Base-by-base conservation (phyloP, 768 basidiomycete species). In the Trametes elegans region DNA sequence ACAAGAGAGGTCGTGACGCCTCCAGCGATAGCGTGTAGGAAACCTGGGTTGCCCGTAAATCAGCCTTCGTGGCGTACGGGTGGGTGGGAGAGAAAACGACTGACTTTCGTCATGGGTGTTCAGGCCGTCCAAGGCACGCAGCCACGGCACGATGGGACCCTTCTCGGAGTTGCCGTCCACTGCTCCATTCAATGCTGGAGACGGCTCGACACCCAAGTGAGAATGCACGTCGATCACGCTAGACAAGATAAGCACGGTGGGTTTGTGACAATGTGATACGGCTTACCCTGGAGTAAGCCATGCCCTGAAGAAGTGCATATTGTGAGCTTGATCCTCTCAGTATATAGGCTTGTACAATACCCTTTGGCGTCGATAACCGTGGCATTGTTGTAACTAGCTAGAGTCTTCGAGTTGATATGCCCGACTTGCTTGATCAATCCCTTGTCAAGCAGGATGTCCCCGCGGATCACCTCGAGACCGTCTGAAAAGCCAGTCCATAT, bases 1-100 rank as follows among this genome's bases (percentile, higher is more conserved):
- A 91, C 73, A 48, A 88, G 79, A 3, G 83, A 82, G 3, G 86
- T 87, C 0, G 90, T 90, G 5, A 90, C 81, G 0, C 80, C 90
- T 2, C 90, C 90, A 0, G 88, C 68, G 14, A 87, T 76, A 3
- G 80, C 71, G 3, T 83, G 72, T 16, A 74, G 68, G 62, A 83
- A 87, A 2, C 81, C 73, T 62, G 14, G 11, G 16, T n/a, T n/a
- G n/a, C n/a, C n/a, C n/a, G n/a, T n/a, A n/a, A n/a, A n/a, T n/a
- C n/a, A n/a, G n/a, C n/a, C n/a, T n/a, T n/a, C n/a, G n/a, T n/a
- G n/a, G n/a, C n/a, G n/a, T n/a, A n/a, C n/a, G n/a, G n/a, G n/a
- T n/a, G n/a, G n/a, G n/a, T n/a, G n/a, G n/a, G n/a, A n/a, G n/a
- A 28, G 1, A 13, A 23, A 18, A 10, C 14, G 11, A 34, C 7